A percentile compares a stretch with the other conserved stretches of the same genome.
Conservation (phyloP, 2,329 filamentous ascomycete genomes). For the Helotiales sp. region DNA sequence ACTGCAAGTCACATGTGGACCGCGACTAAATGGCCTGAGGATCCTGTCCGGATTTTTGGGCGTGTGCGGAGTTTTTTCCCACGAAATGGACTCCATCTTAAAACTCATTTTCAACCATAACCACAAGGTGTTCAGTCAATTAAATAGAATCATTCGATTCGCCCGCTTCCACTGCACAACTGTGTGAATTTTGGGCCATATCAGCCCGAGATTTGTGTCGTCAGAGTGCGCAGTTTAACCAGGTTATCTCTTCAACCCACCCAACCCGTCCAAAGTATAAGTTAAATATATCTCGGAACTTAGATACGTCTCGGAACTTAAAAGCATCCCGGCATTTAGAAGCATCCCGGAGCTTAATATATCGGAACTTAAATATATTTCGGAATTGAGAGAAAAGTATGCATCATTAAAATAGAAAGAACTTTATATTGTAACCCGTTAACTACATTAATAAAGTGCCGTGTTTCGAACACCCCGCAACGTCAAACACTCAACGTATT, state of each 20-base stretch:
- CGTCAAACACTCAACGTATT: no score
- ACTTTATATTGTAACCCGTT: no score
- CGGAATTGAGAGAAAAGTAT: no score
- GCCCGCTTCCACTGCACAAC: neutral
- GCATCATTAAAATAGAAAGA: no score
- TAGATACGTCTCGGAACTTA: no score
- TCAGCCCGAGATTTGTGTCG: neutral
- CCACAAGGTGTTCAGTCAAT: neutral
- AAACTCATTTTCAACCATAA: neutral
- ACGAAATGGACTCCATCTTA: neutral
- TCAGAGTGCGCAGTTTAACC: neutral
- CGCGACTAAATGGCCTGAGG: neutral
- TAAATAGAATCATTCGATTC: neutral
- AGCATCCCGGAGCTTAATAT: no score
- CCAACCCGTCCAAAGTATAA: neutral
- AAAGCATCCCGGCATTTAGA: no score
- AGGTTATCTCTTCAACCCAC: neutral
- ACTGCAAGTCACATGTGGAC: neutral
- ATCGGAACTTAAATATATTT: no score
- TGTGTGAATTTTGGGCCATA: neutral
- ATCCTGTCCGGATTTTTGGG: neutral
- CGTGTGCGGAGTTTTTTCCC: neutral
- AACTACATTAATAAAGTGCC: no score
- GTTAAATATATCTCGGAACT: no score
- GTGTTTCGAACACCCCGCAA: no score